Conservation (phyloP, 2,329 filamentous ascomycete genomes). For the Beauveria caledonica region DNA sequence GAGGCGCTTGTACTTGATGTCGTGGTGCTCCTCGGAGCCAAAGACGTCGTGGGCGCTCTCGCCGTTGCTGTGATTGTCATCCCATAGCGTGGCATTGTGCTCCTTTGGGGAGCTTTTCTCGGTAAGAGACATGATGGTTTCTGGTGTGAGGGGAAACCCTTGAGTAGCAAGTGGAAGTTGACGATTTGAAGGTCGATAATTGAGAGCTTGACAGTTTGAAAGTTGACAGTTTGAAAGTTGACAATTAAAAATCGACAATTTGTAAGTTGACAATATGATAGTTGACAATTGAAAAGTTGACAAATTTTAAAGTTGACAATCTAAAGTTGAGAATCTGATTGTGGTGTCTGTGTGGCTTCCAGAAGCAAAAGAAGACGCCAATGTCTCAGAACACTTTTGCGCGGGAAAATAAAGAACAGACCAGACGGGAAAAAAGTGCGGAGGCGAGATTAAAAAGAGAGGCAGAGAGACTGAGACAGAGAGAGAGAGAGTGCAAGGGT, state of each 20-base stretch:
- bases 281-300: too few relatives aligned
- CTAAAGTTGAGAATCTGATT: too few relatives aligned
- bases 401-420: neutral
- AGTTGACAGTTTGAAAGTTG: too few relatives aligned
- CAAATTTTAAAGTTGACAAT: too few relatives aligned
- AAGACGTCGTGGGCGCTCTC: constrained; percentile 13
- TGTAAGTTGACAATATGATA: too few relatives aligned
- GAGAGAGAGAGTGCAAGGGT: neutral
- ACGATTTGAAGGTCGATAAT: too few relatives aligned
- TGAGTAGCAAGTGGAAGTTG: too few relatives aligned
- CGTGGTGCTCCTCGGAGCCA: constrained; percentile 21
- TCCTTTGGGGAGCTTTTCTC: neutral
- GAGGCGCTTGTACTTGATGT: constrained; percentile 45
- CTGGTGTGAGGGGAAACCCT: neutral
- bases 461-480: neutral
- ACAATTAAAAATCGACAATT: too few relatives aligned
- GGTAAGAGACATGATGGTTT: neutral
- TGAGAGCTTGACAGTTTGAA: too few relatives aligned
- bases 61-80: neutral
- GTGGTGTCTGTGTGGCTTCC: neutral
- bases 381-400: neutral
- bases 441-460: neutral
- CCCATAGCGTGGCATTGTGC: neutral
- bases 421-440: neutral
- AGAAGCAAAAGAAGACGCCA: neutral